Evolutionary conservation across 768 basidiomycete species (phyloP), one percentile per base, ranked within the genome.

Genomic region (Collybia nuda): DNA sequence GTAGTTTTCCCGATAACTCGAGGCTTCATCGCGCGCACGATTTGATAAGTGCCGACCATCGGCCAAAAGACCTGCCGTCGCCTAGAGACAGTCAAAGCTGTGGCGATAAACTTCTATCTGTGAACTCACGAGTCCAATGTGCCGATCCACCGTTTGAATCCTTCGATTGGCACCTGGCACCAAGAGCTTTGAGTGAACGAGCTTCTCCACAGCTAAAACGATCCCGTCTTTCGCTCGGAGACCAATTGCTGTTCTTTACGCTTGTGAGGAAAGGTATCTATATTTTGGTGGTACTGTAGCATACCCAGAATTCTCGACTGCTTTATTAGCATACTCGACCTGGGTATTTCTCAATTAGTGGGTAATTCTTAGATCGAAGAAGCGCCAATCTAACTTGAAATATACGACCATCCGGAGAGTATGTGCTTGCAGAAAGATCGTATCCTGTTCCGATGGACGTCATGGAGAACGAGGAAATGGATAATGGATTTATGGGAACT

Each of bases 391-490:
- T 45, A 24, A 93, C 95, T 83, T 99, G 97, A 66, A 99, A 99
- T 66, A 99, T 94, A 57, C 97, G 86, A 23, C 97, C 97, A 73
- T 99, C 96, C 54, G 96, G 96, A 19, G 91, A 93, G 75, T 93
- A 94, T 42, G 91, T 95, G 63, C 87, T 90, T 44, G 92, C 88
- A 50, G 91, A 93, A 53, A 95, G 86, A 79, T 98, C 97, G 77
- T 98, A 98, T 51, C 97, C 97, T 62, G 97, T 98, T 54, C 97
- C 96, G 66, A 98, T 98, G 40, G 96, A 98, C 53, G 95, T 96
- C 96, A 98, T 97, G 51, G 48, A 46, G 47, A 47, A 51, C 52
- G 56, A 58, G 51, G 40, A 12, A 43, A 37, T 32, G 45, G 50
- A 54, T 54, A 44, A 23, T 26, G 15, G 37, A 51, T 55, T 47